Conservation (phyloP, 2,329 filamentous ascomycete species). For the Huntiella decipiens region DNA sequence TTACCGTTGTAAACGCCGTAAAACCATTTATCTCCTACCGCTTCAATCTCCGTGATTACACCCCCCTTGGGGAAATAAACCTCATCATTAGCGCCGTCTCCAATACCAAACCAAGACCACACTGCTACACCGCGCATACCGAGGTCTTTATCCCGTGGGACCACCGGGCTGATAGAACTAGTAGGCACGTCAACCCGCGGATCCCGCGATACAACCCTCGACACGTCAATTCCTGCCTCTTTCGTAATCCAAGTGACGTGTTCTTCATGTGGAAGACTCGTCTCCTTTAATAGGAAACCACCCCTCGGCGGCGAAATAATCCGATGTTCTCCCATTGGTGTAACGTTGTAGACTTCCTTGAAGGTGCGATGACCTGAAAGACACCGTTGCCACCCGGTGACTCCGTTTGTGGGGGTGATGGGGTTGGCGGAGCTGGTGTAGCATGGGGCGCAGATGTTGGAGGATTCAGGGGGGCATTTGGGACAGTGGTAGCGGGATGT, state of each 20-base stretch:
- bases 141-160: conserved; percentile 5
- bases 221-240: conserved; percentile 3
- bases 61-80: conserved; percentile 68
- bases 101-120: conserved; percentile 63
- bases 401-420: conserved; percentile 57
- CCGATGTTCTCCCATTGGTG: conserved; percentile 45
- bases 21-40: conserved; percentile 82
- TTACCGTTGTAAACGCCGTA: conserved; percentile 69
- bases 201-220: conserved; percentile 1
- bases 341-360: conserved; percentile 55
- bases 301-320: conserved; percentile 57
- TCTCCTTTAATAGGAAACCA: conserved; percentile 41
- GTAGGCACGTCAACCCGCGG: conserved; percentile 28
- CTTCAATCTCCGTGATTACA: conserved; percentile 64
- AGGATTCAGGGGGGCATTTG: conserved; percentile 54
- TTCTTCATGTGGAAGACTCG: not conserved
- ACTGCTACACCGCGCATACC: conserved; percentile 34
- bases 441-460: conserved; percentile 66
- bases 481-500: conserved; percentile 65
- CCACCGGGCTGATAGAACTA: not conserved
- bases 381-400: conserved; percentile 69
- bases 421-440: conserved; percentile 48
- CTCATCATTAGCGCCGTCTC: conserved; percentile 43
- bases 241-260: conserved; percentile 5
- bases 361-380: conserved; percentile 68